Evolutionary conservation across 768 basidiomycete genomes (phyloP).

Genomic region (Pleurotus citrinopileatus): DNA sequence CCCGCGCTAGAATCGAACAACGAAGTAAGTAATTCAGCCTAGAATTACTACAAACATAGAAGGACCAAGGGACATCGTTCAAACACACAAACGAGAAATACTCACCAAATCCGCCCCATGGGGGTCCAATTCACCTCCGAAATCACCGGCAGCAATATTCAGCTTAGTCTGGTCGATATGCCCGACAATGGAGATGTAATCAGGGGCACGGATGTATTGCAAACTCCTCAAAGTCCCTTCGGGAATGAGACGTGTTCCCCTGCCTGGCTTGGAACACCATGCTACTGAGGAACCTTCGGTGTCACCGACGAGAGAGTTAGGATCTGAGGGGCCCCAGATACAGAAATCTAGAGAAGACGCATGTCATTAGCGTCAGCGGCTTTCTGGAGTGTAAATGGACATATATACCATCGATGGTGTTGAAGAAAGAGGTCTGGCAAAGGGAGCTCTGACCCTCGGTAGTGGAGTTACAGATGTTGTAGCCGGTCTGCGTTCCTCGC

Average conservation of each 20-base stretch:
- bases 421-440: constrained; percentile 58
- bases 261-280: constrained; percentile 73
- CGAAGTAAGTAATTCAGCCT: not conserved
- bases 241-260: constrained; percentile 74
- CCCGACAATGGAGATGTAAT: constrained; percentile 63
- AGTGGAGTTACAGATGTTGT: constrained; percentile 57
- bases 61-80: too few species aligned
- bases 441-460: constrained; percentile 51
- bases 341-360: constrained; percentile 54
- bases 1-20: constrained; percentile 13
- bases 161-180: constrained; percentile 69
- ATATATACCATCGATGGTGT: constrained; percentile 48
- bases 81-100: constrained; percentile 2
- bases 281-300: constrained; percentile 72
- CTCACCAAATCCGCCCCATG: constrained; percentile 52
- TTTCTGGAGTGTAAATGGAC: not conserved
- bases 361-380: not conserved
- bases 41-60: too few species aligned
- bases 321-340: constrained; percentile 57
- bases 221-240: constrained; percentile 63
- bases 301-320: constrained; percentile 55
- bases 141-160: constrained; percentile 53
- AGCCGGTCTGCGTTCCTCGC: constrained; percentile 56
- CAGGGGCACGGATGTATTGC: constrained; percentile 63
- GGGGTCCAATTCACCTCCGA: constrained; percentile 70